Evolutionary conservation across 176 grass and related monocot genomes (phyloP).

Genomic region (Musa itinerans): DNA sequence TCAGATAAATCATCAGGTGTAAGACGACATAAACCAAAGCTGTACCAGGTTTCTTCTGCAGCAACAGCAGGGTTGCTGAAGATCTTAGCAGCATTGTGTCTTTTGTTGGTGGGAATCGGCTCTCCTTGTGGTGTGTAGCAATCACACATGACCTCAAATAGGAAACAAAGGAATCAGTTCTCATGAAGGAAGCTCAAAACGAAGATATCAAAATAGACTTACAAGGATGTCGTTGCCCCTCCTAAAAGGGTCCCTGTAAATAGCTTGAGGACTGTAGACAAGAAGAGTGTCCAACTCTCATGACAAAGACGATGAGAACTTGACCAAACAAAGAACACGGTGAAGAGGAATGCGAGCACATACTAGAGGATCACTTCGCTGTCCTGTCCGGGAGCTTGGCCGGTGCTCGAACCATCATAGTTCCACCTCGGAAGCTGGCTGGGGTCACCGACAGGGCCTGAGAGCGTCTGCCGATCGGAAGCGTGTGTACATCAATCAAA

Average conservation of each 20-base stretch:
- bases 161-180: neutral
- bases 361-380: slow-evolving; percentile 20
- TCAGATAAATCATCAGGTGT: neutral
- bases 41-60: slow-evolving; percentile 71
- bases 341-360: neutral
- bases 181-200: neutral
- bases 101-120: slow-evolving; percentile 81
- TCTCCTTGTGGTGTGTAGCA: slow-evolving; percentile 83
- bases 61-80: slow-evolving; percentile 58
- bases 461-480: slow-evolving; percentile 4
- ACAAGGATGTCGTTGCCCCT: slow-evolving; percentile 13
- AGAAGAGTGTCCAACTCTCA: neutral
- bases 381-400: slow-evolving; percentile 14
- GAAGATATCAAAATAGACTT: neutral
- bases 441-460: slow-evolving; percentile 6
- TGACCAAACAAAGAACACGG: neutral
- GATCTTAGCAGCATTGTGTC: slow-evolving; percentile 64
- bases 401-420: slow-evolving; percentile 17
- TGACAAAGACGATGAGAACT: neutral
- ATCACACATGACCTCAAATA: slow-evolving; percentile 80
- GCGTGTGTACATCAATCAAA: neutral
- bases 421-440: slow-evolving; percentile 17
- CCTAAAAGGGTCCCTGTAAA: slow-evolving; percentile 13
- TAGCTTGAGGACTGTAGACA: slow-evolving; percentile 4
- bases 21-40: neutral